Evolutionary conservation across 1,139 yeast species (phyloP), one percentile per base, ranked within the genome.

Genomic region (Zhuliangozyma blackwelliae): DNA sequence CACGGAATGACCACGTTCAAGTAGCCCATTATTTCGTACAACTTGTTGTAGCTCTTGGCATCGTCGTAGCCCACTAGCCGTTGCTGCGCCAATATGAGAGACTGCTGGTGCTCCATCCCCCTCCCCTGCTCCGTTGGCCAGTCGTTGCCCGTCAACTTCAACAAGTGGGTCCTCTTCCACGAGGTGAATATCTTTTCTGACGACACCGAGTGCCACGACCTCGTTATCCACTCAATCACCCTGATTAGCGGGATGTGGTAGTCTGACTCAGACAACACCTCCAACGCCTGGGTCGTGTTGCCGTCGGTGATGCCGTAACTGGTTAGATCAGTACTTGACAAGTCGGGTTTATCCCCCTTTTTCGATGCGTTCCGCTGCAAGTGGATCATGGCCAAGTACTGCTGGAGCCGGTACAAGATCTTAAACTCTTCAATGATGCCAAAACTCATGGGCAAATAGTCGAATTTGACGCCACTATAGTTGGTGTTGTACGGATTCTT

Each of bases 361-460:
- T 36, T 51, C 6, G 54, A 47, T 33, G 49, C 52, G 26, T 35
- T 57, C 51, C 56, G 61, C 57, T 59, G 79, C 55, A 51, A 53
- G 58, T 57, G 62, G 37, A 57, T 67, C 63, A 78, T 65, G 27
- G 72, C 77, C 43, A 73, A 59, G 45, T 79, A 80, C 46, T 80
- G 86, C 44, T 76, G 80, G 7, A 75, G 61, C 41, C 87, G 65
- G 51, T 75, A 80, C 32, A 77, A 59, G 10, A 77, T 67, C 46
- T 77, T 77, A 49, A 80, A 77, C 45, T 80, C 86, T 41, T 77
- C 80, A 23, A 77, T 64, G 4, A 79, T 76, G 2, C 87, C 87
- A 67, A 79, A 78, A 45, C 72, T 76, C 68, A 78, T 77, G 2
- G 86, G 86, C 28, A 79, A 55, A 49, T 76, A 78, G 47, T 72